phyloP scores from a whole-genome alignment of 805 yeast species.

The Candida hungchunana region DNA sequence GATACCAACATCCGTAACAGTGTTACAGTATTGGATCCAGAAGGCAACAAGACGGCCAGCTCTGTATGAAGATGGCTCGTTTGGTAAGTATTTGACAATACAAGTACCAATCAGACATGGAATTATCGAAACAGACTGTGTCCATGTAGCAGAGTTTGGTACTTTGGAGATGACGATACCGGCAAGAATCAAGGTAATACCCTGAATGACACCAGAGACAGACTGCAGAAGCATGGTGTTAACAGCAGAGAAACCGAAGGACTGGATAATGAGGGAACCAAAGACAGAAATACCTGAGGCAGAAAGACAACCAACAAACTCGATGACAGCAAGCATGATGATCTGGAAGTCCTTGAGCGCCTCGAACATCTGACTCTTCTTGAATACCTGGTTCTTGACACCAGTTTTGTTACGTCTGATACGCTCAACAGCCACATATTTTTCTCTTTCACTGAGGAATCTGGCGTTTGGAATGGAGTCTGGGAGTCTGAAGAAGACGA shows the following conservation, averaged over 20 bases:
- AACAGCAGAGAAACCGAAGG: constrained; percentile 7
- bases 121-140: constrained; percentile 1
- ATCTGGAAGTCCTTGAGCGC: constrained; percentile 6
- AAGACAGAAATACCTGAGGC: constrained; percentile 5
- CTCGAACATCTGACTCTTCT: constrained; percentile 9
- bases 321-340: constrained; percentile 1
- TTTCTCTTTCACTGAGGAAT: constrained; percentile 33
- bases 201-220: constrained; percentile 5
- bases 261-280: constrained; percentile 5
- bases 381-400: constrained; percentile 3
- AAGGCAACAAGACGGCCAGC: constrained; percentile 9
- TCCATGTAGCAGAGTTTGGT: constrained; percentile 3
- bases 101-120: constrained; percentile 8
- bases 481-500: constrained; percentile 33
- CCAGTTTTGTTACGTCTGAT: constrained; percentile 11
- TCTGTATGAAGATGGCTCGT: constrained; percentile 1
- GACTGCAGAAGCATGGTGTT: constrained; percentile 4
- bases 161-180: constrained; percentile 1
- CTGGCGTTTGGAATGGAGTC: constrained; percentile 33
- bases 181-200: constrained; percentile 1
- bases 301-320: constrained; percentile 1
- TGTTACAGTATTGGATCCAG: constrained; percentile 4
- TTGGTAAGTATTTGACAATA: constrained; percentile 4
- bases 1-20: constrained; percentile 3
- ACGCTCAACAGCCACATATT: constrained; percentile 20